phyloP scores from a whole-genome alignment of 2,329 filamentous ascomycete species.

The Leptodontidium sp. region DNA sequence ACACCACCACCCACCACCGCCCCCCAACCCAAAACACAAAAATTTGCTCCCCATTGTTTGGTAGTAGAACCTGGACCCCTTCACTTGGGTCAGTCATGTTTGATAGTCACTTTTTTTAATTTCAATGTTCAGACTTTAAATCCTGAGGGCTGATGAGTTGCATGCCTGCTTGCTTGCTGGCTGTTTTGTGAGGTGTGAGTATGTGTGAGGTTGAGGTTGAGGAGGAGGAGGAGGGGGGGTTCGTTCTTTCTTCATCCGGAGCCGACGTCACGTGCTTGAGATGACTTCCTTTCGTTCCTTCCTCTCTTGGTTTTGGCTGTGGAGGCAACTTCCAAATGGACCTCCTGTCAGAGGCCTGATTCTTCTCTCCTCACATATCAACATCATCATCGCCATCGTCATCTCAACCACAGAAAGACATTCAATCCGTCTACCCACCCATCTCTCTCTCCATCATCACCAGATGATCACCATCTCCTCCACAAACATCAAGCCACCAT shows the following conservation, averaged over 20 bases:
- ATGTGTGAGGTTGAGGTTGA: no score
- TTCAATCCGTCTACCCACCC: neutral
- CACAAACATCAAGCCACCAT: neutral
- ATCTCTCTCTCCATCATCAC: neutral
- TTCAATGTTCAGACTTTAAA: constrained; percentile 20
- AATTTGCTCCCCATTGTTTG: neutral
- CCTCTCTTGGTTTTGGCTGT: neutral
- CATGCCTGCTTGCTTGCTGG: neutral
- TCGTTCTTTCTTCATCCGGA: neutral
- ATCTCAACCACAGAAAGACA: neutral
- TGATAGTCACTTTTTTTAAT: constrained; percentile 32
- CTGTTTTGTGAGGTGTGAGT: neutral
- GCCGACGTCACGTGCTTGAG: neutral
- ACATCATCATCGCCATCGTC: neutral
- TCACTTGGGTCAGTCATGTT: constrained; percentile 11
- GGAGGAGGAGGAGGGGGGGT: neutral
- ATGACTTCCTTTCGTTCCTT: constrained; percentile 8
- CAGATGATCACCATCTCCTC: neutral
- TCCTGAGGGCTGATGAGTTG: neutral
- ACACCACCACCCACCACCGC: neutral
- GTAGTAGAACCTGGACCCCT: neutral
- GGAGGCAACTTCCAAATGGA: neutral
- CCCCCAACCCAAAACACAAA: neutral
- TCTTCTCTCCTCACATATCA: neutral
- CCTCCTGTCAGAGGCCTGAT: neutral